A percentile compares a stretch with the other conserved stretches of the same genome.
Conservation (phyloP, 768 basidiomycete genomes). For the Leccinum longicurvipes region DNA sequence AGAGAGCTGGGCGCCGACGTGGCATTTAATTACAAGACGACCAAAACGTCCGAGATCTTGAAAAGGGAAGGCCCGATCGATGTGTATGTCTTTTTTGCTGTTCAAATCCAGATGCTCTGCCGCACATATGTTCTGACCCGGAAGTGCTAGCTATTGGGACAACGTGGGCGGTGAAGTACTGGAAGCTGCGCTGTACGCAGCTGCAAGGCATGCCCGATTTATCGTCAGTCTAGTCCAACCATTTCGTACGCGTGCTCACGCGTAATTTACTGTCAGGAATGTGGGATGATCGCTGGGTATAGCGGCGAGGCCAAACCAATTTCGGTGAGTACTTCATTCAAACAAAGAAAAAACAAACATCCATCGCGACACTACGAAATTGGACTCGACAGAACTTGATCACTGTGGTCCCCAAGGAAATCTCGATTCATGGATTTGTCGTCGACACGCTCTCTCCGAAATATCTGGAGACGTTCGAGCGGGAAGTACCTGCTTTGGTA, state of each 20-base stretch:
- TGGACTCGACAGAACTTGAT: slow-evolving; percentile 32
- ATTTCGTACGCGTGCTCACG: not conserved
- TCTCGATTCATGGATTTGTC: slow-evolving; percentile 47
- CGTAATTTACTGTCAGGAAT: slow-evolving; percentile 24
- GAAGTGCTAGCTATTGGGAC: slow-evolving; percentile 31
- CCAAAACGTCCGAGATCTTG: slow-evolving; percentile 48
- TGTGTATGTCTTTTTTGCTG: slow-evolving; percentile 32
- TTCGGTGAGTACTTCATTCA: not conserved
- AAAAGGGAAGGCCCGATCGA: slow-evolving; percentile 55
- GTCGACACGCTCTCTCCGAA: slow-evolving; percentile 28
- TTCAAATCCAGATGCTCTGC: not conserved
- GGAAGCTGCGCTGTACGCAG: slow-evolving; percentile 50
- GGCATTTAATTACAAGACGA: slow-evolving; percentile 73
- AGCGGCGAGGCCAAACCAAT: not conserved
- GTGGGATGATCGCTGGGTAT: slow-evolving; percentile 21
- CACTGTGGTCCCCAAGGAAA: slow-evolving; percentile 38
- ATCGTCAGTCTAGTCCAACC: slow-evolving; percentile 29
- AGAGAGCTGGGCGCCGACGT: slow-evolving; percentile 63
- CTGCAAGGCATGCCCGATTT: slow-evolving; percentile 46
- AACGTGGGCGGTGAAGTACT: slow-evolving; percentile 60
- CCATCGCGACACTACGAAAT: not conserved
- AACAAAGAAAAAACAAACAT: not conserved
- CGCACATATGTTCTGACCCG: not conserved
- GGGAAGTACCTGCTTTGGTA: slow-evolving; percentile 37
- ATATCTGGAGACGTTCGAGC: slow-evolving; percentile 41